A percentile compares a stretch with the other conserved stretches of the same genome.
phyloP scores from a whole-genome alignment of 169 alveolate species.

The Cryptosporidium xiaoi region DNA sequence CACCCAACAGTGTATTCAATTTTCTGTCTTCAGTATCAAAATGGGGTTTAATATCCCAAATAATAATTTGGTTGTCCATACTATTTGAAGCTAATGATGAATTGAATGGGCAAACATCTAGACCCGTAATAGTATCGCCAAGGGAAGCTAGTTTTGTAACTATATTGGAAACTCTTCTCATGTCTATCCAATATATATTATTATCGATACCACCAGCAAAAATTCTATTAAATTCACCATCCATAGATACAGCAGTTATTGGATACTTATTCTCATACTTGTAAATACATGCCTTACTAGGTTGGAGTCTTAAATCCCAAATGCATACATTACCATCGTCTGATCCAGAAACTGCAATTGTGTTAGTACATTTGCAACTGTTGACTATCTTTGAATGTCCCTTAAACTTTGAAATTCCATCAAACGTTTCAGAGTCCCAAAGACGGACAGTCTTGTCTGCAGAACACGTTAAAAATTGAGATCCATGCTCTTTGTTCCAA shows the following conservation, averaged over 20 bases:
- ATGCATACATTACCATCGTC: slow-evolving; percentile 55
- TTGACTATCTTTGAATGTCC: slow-evolving; percentile 64
- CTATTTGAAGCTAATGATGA: slow-evolving; percentile 38
- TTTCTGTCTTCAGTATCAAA: slow-evolving; percentile 49
- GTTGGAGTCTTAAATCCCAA: slow-evolving; percentile 50
- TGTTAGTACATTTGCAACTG: slow-evolving; percentile 26
- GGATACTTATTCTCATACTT: slow-evolving; percentile 43
- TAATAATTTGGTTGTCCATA: slow-evolving; percentile 33
- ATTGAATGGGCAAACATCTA: slow-evolving; percentile 36
- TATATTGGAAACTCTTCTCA: not conserved
- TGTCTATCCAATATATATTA: slow-evolving; percentile 40
- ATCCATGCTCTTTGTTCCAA: slow-evolving; percentile 35
- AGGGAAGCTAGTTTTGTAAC: not conserved
- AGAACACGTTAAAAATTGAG: slow-evolving; percentile 49
- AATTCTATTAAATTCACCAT: slow-evolving; percentile 11
- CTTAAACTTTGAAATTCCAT: slow-evolving; percentile 43
- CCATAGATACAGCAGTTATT: slow-evolving; percentile 45
- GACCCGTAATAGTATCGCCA: slow-evolving; percentile 54
- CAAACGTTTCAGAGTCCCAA: slow-evolving; percentile 45
- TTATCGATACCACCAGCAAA: slow-evolving; percentile 71
- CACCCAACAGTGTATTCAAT: slow-evolving; percentile 55
- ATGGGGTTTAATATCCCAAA: slow-evolving; percentile 69
- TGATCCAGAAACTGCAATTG: slow-evolving; percentile 42
- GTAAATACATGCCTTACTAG: slow-evolving; percentile 39
- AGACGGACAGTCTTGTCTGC: slow-evolving; percentile 66